Conservation (phyloP, 768 basidiomycete genomes). For the Boletus coccyginus region DNA sequence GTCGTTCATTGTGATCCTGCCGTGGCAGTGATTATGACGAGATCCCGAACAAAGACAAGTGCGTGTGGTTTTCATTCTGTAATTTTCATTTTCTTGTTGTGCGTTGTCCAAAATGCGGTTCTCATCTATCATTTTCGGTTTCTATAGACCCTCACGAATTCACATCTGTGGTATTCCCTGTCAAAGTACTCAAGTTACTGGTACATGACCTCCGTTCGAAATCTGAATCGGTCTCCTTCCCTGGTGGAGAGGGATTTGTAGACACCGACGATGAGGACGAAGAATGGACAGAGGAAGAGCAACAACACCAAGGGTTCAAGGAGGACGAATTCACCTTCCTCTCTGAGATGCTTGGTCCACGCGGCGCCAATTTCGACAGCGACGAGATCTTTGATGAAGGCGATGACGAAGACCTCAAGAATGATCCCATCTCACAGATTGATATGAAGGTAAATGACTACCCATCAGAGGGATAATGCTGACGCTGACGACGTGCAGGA, state of each 20-base stretch:
- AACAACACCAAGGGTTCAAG: conserved; percentile 53
- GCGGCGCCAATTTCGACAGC: conserved; percentile 70
- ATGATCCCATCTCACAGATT: conserved; percentile 83
- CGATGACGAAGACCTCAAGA: conserved; percentile 85
- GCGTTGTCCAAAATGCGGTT: neutral
- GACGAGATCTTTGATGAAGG: conserved; percentile 71
- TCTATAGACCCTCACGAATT: conserved; percentile 79
- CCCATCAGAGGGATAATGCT: neutral
- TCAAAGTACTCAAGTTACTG: conserved; percentile 90
- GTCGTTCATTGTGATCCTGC: conserved; percentile 22
- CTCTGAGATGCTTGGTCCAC: conserved; percentile 78
- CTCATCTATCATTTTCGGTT: conserved; percentile 23
- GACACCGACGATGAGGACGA: conserved; percentile 87
- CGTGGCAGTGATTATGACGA: conserved; percentile 88
- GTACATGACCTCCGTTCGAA: conserved; percentile 79
- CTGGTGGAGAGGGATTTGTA: conserved; percentile 55
- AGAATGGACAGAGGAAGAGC: conserved; percentile 93
- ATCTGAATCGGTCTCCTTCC: conserved; percentile 68
- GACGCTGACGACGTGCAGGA: conserved; percentile 39
- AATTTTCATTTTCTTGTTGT: neutral
- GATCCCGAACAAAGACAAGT: conserved; percentile 87
- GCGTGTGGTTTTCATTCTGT: conserved; percentile 31
- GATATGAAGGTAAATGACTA: conserved; percentile 59
- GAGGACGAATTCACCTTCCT: conserved; percentile 81
- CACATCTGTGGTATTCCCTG: conserved; percentile 80